Evolutionary conservation across 305 asterid species (phyloP).

Genomic region (Plantago coronopus): DNA sequence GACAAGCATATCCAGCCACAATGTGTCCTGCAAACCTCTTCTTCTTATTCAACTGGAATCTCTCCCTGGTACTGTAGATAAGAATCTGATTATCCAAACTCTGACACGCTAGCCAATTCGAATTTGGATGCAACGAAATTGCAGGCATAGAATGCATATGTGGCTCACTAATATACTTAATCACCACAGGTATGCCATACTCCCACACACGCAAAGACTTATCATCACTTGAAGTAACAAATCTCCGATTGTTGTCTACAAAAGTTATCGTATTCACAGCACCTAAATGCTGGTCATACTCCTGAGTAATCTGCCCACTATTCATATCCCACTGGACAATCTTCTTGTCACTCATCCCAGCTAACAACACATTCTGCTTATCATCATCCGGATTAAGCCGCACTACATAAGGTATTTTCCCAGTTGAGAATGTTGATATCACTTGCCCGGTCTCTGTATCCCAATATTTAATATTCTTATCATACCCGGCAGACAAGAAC

Average conservation of each 20-base stretch:
- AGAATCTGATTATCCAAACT: constrained; percentile 98
- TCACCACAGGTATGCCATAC: constrained; percentile 94
- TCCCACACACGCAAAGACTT: constrained; percentile 97
- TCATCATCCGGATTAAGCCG: constrained; percentile 96
- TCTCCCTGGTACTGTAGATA: constrained; percentile 86
- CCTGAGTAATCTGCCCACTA: constrained; percentile 92
- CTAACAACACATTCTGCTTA: constrained; percentile 91
- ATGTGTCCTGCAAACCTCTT: constrained; percentile 97
- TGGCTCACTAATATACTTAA: constrained; percentile 94
- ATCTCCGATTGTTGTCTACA: constrained; percentile 92
- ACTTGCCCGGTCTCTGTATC: constrained; percentile 98
- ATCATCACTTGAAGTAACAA: constrained; percentile 96
- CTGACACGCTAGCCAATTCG: constrained; percentile 95
- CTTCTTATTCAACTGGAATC: constrained; percentile 95
- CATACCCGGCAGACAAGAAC: constrained; percentile 92
- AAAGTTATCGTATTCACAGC: constrained; percentile 96
- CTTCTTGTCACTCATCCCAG: constrained; percentile 99
- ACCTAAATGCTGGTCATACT: constrained; percentile 98
- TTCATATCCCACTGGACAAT: constrained; percentile 99
- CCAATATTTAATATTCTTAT: constrained; percentile 96
- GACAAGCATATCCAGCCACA: constrained; percentile 96
- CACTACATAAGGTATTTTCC: constrained; percentile 90
- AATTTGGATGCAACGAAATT: constrained; percentile 79
- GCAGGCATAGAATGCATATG: constrained; percentile 99
- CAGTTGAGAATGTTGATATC: constrained; percentile 86